phyloP scores from a whole-genome alignment of 2,329 filamentous ascomycete genomes.

The Passalora sequoiae region DNA sequence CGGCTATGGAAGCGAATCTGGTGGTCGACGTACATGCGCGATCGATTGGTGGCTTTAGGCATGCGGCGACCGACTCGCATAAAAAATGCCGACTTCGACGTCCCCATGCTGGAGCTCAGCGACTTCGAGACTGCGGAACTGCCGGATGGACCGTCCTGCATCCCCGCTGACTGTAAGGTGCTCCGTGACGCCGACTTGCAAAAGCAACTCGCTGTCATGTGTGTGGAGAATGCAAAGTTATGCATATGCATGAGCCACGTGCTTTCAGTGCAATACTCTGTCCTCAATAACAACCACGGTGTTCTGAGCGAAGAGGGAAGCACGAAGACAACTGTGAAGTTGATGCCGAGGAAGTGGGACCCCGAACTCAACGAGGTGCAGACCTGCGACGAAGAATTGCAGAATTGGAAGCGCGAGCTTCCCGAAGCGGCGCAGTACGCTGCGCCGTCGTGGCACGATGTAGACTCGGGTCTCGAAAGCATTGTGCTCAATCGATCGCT shows the following conservation, averaged over 20 bases:
- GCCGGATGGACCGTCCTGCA: conserved; percentile 61
- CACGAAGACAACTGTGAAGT: conserved; percentile 71
- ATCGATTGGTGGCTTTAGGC: conserved; percentile 83
- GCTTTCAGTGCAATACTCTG: conserved; percentile 84
- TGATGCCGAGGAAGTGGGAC: conserved; percentile 81
- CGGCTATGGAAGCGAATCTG: conserved; percentile 91
- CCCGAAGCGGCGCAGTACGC: conserved; percentile 67
- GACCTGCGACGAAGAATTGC: conserved; percentile 71
- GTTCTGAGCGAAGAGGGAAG: conserved; percentile 64
- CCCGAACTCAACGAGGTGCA: conserved; percentile 77
- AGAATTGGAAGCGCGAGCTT: conserved; percentile 69
- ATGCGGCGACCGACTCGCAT: conserved; percentile 91
- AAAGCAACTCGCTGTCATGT: conserved; percentile 75
- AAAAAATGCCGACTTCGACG: conserved; percentile 88
- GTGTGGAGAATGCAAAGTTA: conserved; percentile 84
- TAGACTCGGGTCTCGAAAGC: conserved; percentile 55
- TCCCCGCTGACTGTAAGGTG: conserved; percentile 65
- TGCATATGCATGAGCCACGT: conserved; percentile 87
- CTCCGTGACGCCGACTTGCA: conserved; percentile 69
- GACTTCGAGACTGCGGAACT: conserved; percentile 72
- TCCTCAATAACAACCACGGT: conserved; percentile 76
- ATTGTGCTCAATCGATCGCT: conserved; percentile 71
- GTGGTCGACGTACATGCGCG: conserved; percentile 97
- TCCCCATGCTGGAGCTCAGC: conserved; percentile 76
- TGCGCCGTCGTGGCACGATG: conserved; percentile 50